A percentile compares a stretch with the other conserved stretches of the same genome.
Evolutionary conservation across 2,329 filamentous ascomycete genomes (phyloP).

Genomic region (Xylariaceae sp.): DNA sequence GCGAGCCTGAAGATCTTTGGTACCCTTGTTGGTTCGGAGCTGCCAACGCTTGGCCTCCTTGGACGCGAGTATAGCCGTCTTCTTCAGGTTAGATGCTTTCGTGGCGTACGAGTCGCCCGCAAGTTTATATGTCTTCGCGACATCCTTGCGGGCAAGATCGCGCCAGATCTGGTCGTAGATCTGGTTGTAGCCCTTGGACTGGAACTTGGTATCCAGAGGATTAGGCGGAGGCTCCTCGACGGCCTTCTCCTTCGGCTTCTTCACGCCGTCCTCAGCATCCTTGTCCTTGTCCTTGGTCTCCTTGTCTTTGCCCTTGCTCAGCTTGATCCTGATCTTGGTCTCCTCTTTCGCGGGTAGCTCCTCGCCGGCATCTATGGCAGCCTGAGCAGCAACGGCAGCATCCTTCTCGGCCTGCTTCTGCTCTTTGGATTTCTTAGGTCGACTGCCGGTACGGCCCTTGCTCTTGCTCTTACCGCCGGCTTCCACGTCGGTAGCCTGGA

Average conservation of each 20-base stretch:
- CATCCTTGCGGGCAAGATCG: constrained; percentile 86
- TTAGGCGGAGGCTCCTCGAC: constrained; percentile 29
- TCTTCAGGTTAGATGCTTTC: constrained; percentile 92
- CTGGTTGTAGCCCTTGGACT: constrained; percentile 90
- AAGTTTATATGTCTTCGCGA: constrained; percentile 85
- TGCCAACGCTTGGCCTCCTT: constrained; percentile 98
- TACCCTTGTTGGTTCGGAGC: constrained; percentile 94
- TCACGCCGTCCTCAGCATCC: constrained; percentile 31
- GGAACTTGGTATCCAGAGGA: constrained; percentile 56
- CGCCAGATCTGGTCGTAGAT: constrained; percentile 98
- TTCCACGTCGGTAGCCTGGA: constrained; percentile 60
- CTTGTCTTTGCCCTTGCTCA: constrained; percentile 40
- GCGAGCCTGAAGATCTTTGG: constrained; percentile 92
- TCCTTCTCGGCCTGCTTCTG: constrained; percentile 76
- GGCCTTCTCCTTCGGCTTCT: constrained; percentile 37
- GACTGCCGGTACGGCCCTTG: constrained; percentile 51
- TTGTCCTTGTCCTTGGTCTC: constrained; percentile 34
- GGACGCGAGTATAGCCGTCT: constrained; percentile 91
- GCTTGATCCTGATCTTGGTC: constrained; percentile 56
- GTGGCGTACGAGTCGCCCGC: constrained; percentile 79
- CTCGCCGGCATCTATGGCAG: constrained; percentile 70
- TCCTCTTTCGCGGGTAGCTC: constrained; percentile 56
- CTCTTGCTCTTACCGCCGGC: constrained; percentile 37
- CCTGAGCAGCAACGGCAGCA: constrained; percentile 80
- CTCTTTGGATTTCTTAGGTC: constrained; percentile 86